Percentiles rank a stretch among this genome's conserved stretches.
These are phyloP conservation scores for Pseudogymnoascus sp. DNA, from an alignment of 2,329 filamentous ascomycete species.

Conservation along the genomic window DNA sequence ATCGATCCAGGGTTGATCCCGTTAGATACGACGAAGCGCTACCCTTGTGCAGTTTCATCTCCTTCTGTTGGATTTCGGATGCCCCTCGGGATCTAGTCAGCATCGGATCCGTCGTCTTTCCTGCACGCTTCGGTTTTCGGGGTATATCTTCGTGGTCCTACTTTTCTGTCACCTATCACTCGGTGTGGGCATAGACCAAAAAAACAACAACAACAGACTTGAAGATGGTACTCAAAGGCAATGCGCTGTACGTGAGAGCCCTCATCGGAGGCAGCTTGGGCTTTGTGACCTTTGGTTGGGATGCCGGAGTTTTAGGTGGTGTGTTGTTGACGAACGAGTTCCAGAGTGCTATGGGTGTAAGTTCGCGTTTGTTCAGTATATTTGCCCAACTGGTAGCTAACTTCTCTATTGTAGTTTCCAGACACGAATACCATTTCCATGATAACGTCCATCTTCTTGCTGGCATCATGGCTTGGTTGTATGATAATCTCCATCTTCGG, in stretches of 20 bases:
- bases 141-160: not conserved
- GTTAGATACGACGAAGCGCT: conserved; percentile 9
- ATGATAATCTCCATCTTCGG: conserved; percentile 10
- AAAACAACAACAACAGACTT: not conserved
- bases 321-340: conserved; percentile 27
- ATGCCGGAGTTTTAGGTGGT: conserved; percentile 31
- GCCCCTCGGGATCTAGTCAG: not conserved
- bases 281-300: conserved; percentile 31
- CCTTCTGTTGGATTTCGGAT: not conserved
- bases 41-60: not conserved
- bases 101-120: not conserved
- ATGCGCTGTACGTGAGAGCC: not conserved
- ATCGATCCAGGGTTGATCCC: conserved; percentile 13
- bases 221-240: conserved; percentile 3
- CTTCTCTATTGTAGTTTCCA: conserved; percentile 17
- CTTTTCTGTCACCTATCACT: not conserved
- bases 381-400: not conserved
- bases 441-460: conserved; percentile 27
- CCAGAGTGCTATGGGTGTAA: conserved; percentile 27
- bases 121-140: not conserved
- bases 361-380: not conserved
- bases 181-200: not conserved
- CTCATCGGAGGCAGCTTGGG: conserved; percentile 18
- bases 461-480: conserved; percentile 26
- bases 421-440: conserved; percentile 25